Base-by-base conservation (phyloP, 805 yeast genomes). In the Candida xyloterini region DNA sequence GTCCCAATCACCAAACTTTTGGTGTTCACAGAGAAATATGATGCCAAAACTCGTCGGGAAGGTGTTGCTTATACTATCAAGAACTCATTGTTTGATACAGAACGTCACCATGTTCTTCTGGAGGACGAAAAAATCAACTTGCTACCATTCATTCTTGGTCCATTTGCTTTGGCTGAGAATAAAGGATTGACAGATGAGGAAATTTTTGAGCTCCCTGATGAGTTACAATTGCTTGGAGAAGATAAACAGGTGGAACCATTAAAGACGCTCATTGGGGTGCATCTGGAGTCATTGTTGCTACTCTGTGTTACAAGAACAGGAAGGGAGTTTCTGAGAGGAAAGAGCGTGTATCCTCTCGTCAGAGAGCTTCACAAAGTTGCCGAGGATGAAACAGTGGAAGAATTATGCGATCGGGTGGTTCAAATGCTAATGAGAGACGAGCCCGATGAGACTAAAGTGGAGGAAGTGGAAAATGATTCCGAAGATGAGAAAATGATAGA, bases 341-440 rank as follows among this genome's bases (percentile, higher is more conserved):
- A 84, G 56, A 75, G 91, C 2, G 95, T 87, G 1, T 93, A 93
- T 57, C 84, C 95, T 14, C 60, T 93, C 41, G 71, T 93, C 27
- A 81, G 96, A 57, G 97, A 89, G 65, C 68, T 91, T 38, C 95
- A 90, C 55, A 81, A 83, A 55, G 76, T 63, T 33, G 63, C 65
- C 15, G 62, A 47, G 7, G 63, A 66, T 29, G 66, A 63, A 18
- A 40, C 48, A 14, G 71, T 87, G 15, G 69, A 69, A 30, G 95
- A 84, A 30, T 64, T 84, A 30, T 82, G 93, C 66, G 95, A 88
- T 52, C 74, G 93, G 58, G 62, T 85, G 28, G 99, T 90, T 15
- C 91, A 91, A 59, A 76, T 88, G 79, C 71, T 91, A 48, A 84
- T 85, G 93, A 79, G 97, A 69, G 97, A 91, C 56, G 97, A 90